Percentiles rank a stretch among this genome's conserved stretches.
These are phyloP conservation scores for Talaromyces nanjingensis DNA, from an alignment of 495 filamentous ascomycete genomes.

Conservation along the genomic window DNA sequence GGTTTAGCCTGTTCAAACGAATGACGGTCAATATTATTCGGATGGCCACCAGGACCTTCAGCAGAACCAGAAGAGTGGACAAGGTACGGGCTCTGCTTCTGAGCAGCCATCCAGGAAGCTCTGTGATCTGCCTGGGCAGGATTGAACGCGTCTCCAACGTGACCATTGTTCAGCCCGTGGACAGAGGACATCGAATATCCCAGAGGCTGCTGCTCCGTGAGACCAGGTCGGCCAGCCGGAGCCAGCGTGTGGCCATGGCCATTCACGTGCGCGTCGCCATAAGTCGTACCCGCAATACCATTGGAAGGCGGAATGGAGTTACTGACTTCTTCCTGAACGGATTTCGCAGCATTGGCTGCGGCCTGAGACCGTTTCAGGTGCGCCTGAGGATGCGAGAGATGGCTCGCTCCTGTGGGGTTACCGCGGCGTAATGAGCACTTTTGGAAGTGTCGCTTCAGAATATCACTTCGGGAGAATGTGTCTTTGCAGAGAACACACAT, in stretches of 20 bases:
- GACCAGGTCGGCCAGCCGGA: constrained; percentile 26
- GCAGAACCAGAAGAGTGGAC: constrained; percentile 27
- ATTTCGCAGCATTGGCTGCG: constrained; percentile 48
- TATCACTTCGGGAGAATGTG: constrained; percentile 97
- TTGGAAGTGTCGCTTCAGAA: constrained; percentile 96
- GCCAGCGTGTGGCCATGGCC: constrained; percentile 38
- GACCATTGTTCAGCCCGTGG: constrained; percentile 41
- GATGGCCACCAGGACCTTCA: constrained; percentile 33
- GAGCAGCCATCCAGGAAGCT: constrained; percentile 40
- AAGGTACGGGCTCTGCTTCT: constrained; percentile 44
- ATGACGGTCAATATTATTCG: constrained; percentile 42
- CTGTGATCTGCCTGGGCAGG: constrained; percentile 31
- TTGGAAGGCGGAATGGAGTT: constrained; percentile 36
- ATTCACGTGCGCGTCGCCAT: constrained; percentile 39
- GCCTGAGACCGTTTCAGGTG: constrained; percentile 72
- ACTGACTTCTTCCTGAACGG: constrained; percentile 44
- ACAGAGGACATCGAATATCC: constrained; percentile 40
- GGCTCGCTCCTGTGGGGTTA: constrained; percentile 85
- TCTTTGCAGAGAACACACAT: constrained; percentile 95
- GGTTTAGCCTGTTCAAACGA: constrained; percentile 44
- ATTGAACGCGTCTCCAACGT: constrained; percentile 31
- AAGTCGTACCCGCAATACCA: constrained; percentile 38
- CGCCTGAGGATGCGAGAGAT: constrained; percentile 84
- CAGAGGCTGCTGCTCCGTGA: constrained; percentile 39
- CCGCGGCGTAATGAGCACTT: constrained; percentile 94